These are phyloP conservation scores for Phytophthora megakarya DNA, from an alignment of 352 stramenopile species.

Conservation along the genomic window DNA sequence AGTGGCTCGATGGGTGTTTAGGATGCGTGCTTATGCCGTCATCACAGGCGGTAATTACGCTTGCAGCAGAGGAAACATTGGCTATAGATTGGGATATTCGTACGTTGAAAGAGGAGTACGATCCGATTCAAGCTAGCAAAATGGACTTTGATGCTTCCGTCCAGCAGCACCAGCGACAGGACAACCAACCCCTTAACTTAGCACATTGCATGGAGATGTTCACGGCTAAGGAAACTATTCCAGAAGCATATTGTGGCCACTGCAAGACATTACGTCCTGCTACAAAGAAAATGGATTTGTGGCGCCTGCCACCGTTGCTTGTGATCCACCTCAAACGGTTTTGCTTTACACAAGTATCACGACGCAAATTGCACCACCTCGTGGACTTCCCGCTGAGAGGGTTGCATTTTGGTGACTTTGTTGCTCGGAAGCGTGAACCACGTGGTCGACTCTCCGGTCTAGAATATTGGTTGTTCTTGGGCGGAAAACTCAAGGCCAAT, in stretches of 20 bases:
- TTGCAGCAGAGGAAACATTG: slow-evolving; percentile 81
- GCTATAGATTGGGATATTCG: slow-evolving; percentile 92
- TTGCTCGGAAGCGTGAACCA: slow-evolving; percentile 64
- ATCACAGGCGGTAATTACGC: slow-evolving; percentile 37
- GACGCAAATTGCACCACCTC: slow-evolving; percentile 95
- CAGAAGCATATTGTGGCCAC: slow-evolving; percentile 79
- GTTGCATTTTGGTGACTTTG: slow-evolving; percentile 86
- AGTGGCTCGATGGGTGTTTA: slow-evolving; percentile 88
- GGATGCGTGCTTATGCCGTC: slow-evolving; percentile 83
- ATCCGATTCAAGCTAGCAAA: slow-evolving; percentile 85
- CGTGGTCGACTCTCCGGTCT: slow-evolving; percentile 53
- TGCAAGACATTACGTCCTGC: slow-evolving; percentile 91
- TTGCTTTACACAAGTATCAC: slow-evolving; percentile 93
- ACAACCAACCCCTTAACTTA: slow-evolving; percentile 84
- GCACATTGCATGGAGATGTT: slow-evolving; percentile 88
- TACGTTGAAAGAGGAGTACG: slow-evolving; percentile 86
- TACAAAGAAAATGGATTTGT: slow-evolving; percentile 97
- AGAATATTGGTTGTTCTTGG: slow-evolving; percentile 77
- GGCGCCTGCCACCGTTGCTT: slow-evolving; percentile 95
- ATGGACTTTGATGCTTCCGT: slow-evolving; percentile 72
- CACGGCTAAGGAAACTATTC: slow-evolving; percentile 78
- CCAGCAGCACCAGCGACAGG: slow-evolving; percentile 63
- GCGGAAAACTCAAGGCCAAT: slow-evolving; percentile 60
- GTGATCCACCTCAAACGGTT: slow-evolving; percentile 99
- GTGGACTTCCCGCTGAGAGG: slow-evolving; percentile 96